Evolutionary conservation across 495 filamentous ascomycete species (phyloP).

Genomic region (Neurospora sp.): DNA sequence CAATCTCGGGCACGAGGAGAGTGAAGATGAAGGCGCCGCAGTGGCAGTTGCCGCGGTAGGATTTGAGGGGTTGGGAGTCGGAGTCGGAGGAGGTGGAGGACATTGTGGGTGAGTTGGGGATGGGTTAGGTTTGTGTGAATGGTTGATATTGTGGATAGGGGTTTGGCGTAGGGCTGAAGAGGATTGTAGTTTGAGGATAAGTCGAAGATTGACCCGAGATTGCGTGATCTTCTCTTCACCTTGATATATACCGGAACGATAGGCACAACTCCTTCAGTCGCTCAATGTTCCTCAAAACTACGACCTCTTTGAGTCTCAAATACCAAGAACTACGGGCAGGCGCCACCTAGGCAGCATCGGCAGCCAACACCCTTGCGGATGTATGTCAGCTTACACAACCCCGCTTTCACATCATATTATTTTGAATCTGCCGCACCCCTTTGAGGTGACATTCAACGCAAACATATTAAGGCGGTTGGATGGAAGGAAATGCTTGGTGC

Average conservation of each 20-base stretch:
- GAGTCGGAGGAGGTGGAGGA: background rate
- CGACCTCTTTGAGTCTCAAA: background rate
- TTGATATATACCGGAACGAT: background rate
- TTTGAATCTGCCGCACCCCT: background rate
- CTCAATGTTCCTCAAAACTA: background rate
- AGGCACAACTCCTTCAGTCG: background rate
- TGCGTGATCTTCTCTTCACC: background rate
- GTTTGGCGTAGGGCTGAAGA: background rate
- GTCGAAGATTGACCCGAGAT: background rate
- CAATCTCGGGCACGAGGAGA: slow-evolving; percentile 33
- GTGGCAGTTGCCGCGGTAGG: slow-evolving; percentile 49
- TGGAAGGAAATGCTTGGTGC: background rate
- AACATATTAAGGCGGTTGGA: background rate
- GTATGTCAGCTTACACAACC: background rate
- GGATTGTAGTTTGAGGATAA: background rate
- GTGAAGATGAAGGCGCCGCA: slow-evolving; percentile 41
- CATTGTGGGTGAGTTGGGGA: background rate
- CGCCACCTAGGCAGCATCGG: background rate
- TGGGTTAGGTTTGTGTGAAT: background rate
- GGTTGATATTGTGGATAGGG: background rate
- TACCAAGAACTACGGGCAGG: background rate
- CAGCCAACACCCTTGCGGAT: background rate
- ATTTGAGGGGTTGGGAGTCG: slow-evolving; percentile 22
- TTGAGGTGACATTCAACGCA: background rate
- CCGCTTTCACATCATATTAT: background rate